A percentile compares a stretch with the other conserved stretches of the same genome.
phyloP scores from a whole-genome alignment of 345 rosid species.

The Salix dunnii region DNA sequence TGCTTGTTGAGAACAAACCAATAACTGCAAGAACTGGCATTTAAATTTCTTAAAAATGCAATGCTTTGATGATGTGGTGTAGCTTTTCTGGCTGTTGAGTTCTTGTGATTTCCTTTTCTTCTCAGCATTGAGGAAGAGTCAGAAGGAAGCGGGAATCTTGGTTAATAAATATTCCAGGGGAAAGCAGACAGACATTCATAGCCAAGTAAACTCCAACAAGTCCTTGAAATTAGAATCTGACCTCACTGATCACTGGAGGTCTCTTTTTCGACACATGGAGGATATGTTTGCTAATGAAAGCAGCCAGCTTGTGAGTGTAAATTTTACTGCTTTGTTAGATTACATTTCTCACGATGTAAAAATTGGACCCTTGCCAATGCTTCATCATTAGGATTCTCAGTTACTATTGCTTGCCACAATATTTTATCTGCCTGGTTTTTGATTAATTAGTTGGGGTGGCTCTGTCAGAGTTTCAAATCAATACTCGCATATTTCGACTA shows the following conservation, averaged over 20 bases:
- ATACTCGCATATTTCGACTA: neutral
- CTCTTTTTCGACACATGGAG: conserved; percentile 81
- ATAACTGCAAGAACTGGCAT: neutral
- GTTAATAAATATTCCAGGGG: conserved; percentile 46
- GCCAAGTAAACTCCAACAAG: conserved; percentile 34
- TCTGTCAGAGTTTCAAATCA: neutral
- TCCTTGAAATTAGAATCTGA: conserved; percentile 53
- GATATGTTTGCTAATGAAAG: conserved; percentile 57
- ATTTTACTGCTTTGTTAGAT: neutral
- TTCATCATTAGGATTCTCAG: neutral
- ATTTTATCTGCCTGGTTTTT: neutral
- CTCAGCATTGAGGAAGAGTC: conserved; percentile 75
- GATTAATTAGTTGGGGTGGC: neutral
- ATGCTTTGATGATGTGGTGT: neutral
- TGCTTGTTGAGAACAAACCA: conserved; percentile 1
- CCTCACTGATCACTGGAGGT: conserved; percentile 66
- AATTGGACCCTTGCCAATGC: neutral
- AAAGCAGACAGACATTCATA: conserved; percentile 36
- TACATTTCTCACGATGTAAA: neutral
- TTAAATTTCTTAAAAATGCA: conserved; percentile 2
- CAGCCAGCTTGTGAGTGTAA: conserved; percentile 69
- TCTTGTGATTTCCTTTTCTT: neutral
- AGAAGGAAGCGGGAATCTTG: conserved; percentile 60
- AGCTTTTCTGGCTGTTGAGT: neutral
- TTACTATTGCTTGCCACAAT: neutral